phyloP scores from a whole-genome alignment of 176 grass and related monocot species.

The Typha latifolia region DNA sequence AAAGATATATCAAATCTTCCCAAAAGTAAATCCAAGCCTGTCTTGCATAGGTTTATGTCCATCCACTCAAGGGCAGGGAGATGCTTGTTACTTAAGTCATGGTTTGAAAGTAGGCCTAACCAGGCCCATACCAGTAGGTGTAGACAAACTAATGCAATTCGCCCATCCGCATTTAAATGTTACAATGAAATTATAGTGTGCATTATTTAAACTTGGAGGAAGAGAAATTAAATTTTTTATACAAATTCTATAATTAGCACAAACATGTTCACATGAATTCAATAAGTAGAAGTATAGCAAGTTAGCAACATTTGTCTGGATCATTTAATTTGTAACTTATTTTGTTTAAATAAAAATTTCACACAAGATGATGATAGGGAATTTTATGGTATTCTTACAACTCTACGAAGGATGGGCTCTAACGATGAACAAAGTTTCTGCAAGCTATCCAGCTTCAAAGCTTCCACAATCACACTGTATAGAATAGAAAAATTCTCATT shows the following conservation, averaged over 20 bases:
- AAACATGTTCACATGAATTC: not conserved
- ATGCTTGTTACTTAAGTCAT: no score
- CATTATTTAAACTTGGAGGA: no score
- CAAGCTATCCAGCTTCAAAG: constrained; percentile 59
- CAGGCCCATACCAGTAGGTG: no score
- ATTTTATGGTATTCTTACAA: constrained; percentile 32
- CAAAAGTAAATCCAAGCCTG: no score
- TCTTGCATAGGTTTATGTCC: no score
- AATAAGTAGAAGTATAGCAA: not conserved
- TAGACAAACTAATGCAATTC: no score
- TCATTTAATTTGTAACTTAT: not conserved
- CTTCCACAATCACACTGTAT: constrained; percentile 67
- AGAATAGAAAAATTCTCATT: constrained; percentile 7
- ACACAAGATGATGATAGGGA: not conserved
- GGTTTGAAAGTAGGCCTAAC: no score
- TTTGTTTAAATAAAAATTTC: not conserved
- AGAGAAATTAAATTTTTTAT: not conserved
- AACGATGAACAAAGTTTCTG: constrained; percentile 63
- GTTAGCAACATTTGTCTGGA: not conserved
- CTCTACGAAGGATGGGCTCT: constrained; percentile 72
- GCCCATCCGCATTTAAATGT: no score
- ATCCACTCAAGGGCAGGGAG: no score
- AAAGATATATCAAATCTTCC: no score
- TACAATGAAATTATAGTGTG: no score
- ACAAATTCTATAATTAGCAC: not conserved